Evolutionary conservation across 192 early-diverging fungal species (phyloP), one percentile per base, ranked within the genome.

Genomic region (Backusella tuberculispora): DNA sequence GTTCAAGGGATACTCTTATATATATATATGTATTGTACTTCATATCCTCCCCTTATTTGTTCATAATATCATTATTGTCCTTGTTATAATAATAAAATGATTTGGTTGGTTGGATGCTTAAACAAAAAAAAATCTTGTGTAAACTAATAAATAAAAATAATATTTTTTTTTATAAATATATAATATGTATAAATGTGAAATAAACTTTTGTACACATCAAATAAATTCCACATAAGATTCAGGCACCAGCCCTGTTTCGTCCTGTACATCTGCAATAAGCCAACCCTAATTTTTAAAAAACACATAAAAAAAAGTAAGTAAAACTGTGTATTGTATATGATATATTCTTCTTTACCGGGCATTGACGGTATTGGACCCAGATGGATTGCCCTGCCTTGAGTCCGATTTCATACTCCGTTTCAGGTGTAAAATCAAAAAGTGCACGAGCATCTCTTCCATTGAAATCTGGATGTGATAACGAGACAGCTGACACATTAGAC

Each of bases 341-440:
- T 5, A 17, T 37, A 37, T 40, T 66, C 34, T 19, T 37, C 34
- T 65, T 26, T 73, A 78, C 77, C 29, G 84, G 85, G 82, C 88
- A 92, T 78, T 91, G 89, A 78, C 88, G 90, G 76, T 88, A 90
- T 74, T 88, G 86, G 10, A 94, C 87, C 78, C 88, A 88, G 10
- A 94, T 74, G 29, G 82, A 73, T 71, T 94, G 89, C 19, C 88
- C 87, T 47, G 89, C 88, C 3, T 87, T 76, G 78, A 94, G 88
- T 42, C 84, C 83, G 63, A 92, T 81, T 81, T 94, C 93, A 14
- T 82, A 87, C 17, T 85, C 83, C 47, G 88, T 90, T 73, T 93
- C 92, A 21, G 91, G 90, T 50, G 83, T 84, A 85, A 94, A 94
- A 71, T 94, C 91, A 74, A 92, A 94, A 17, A 94, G 76, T n/a